Conservation (phyloP, 129 eudicot genomes). For the Glebionis coronaria region DNA sequence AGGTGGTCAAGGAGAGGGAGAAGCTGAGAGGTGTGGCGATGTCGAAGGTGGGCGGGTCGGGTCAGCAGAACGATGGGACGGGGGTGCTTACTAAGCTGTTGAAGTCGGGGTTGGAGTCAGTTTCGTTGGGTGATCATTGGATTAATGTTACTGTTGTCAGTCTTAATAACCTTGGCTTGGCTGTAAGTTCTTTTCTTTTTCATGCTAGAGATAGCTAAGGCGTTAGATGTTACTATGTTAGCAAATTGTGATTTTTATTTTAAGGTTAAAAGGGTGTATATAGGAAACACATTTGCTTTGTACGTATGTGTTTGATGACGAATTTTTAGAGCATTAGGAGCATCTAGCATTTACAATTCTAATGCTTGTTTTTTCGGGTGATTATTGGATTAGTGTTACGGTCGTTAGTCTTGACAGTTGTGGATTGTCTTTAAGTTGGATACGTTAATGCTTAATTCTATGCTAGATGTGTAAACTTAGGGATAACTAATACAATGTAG, state of each 20-base stretch:
- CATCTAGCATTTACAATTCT: too few relatives aligned
- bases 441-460: too few relatives aligned
- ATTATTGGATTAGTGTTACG: too few relatives aligned
- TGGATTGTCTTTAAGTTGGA: too few relatives aligned
- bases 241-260: too few relatives aligned
- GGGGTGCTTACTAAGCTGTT: slow-evolving; percentile 74
- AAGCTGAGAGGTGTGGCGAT: slow-evolving; percentile 65
- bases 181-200: slow-evolving; percentile 12
- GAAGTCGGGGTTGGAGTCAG: slow-evolving; percentile 45
- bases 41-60: slow-evolving; percentile 71
- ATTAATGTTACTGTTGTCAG: slow-evolving; percentile 64
- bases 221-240: background rate
- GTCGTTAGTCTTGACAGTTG: background rate
- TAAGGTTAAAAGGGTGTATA: too few relatives aligned
- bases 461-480: too few relatives aligned
- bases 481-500: too few relatives aligned
- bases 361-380: too few relatives aligned
- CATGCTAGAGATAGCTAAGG: background rate
- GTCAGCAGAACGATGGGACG: slow-evolving; percentile 84
- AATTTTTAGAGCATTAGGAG: too few relatives aligned
- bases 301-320: too few relatives aligned
- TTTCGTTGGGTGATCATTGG: slow-evolving; percentile 80
- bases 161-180: slow-evolving; percentile 66
- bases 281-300: too few relatives aligned
- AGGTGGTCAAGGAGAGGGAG: slow-evolving; percentile 86